Conservation (phyloP, 257 asterid species). For the Datura wrightii region DNA sequence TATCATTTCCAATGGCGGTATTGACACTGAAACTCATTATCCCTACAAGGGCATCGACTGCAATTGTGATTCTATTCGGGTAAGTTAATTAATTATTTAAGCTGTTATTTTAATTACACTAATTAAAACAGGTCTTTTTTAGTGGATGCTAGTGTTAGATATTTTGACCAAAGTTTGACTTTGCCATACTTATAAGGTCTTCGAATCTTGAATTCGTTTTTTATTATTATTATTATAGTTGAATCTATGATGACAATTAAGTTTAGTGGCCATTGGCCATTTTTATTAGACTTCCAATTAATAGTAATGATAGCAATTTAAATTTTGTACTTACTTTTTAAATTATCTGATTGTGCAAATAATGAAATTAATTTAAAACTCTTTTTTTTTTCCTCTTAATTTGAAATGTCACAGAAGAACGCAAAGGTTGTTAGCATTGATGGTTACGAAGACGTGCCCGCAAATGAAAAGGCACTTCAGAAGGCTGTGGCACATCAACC, state of each 20-base stretch:
- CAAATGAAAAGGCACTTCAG: constrained; percentile 26
- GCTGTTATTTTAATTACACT: no score
- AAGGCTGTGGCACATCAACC: constrained; percentile 27
- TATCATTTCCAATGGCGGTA: constrained; percentile 33
- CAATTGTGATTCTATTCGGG: not conserved
- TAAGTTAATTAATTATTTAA: not conserved
- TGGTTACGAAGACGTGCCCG: not conserved
- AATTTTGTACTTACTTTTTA: no score
- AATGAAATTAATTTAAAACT: not conserved
- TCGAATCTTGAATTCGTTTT: no score
- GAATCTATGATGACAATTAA: no score
- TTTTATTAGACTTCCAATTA: not conserved
- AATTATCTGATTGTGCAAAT: not conserved
- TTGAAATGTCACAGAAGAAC: not conserved
- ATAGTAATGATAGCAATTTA: not conserved
- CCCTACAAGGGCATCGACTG: constrained; percentile 26
- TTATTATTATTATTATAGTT: no score
- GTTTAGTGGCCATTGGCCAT: not conserved
- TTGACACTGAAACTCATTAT: constrained; percentile 29
- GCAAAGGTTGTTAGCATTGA: constrained; percentile 21
- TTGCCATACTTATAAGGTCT: no score
- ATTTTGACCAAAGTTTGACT: no score
- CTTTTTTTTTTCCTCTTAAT: not conserved
- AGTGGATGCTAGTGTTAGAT: no score
- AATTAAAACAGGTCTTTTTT: no score